Conservation (phyloP, 1,284 basidiomycete species). For the Marasmius fiardii region DNA sequence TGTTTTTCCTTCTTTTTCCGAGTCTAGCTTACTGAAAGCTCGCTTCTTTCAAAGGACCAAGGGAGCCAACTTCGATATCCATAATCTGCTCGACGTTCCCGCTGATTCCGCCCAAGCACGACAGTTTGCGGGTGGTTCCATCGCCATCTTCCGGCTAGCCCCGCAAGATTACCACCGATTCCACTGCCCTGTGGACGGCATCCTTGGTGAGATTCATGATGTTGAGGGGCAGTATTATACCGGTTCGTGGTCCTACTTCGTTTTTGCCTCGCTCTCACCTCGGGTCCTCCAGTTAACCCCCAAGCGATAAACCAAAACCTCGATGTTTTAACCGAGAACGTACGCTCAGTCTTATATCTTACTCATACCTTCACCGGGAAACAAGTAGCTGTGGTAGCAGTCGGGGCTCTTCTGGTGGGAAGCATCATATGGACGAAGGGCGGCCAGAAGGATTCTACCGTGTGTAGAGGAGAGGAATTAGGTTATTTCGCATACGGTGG, state of each 20-base stretch:
- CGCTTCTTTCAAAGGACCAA: slow-evolving; percentile 55
- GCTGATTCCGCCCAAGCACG: slow-evolving; percentile 36
- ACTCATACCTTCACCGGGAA: slow-evolving; percentile 41
- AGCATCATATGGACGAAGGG: slow-evolving; percentile 47
- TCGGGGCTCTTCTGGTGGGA: slow-evolving; percentile 65
- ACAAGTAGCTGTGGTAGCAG: slow-evolving; percentile 55
- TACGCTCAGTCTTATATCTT: slow-evolving; percentile 55
- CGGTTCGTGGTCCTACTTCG: slow-evolving; percentile 30
- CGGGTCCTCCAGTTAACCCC: slow-evolving; percentile 57
- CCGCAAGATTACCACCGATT: slow-evolving; percentile 87
- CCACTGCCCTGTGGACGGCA: slow-evolving; percentile 73
- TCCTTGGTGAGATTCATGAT: slow-evolving; percentile 43
- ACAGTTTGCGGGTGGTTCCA: slow-evolving; percentile 41
- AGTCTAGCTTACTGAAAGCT: not conserved
- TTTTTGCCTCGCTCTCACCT: slow-evolving; percentile 12
- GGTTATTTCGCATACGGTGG: slow-evolving; percentile 71
- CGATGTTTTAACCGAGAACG: slow-evolving; percentile 75
- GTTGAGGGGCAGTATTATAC: slow-evolving; percentile 61
- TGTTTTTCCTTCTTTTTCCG: slow-evolving; percentile 9
- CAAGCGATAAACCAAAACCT: slow-evolving; percentile 79
- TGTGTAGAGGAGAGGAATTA: slow-evolving; percentile 55
- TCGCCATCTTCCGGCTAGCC: slow-evolving; percentile 74
- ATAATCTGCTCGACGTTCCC: slow-evolving; percentile 49
- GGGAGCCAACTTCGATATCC: slow-evolving; percentile 69
- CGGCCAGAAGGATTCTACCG: slow-evolving; percentile 27